Base-by-base conservation (phyloP, 805 yeast genomes). In the Dipodascus geniculatus region DNA sequence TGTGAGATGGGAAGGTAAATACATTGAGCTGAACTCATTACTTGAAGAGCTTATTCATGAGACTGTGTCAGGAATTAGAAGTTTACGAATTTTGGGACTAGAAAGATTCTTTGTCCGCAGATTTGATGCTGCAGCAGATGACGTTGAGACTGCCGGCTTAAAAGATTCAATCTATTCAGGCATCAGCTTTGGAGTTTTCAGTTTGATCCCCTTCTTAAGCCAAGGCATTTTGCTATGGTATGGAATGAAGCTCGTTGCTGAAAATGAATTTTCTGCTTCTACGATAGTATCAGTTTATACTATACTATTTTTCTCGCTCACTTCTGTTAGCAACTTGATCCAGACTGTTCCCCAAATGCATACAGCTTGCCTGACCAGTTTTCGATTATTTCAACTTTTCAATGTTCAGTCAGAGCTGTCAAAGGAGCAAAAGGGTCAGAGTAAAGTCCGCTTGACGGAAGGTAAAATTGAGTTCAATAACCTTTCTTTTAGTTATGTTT, bases 191-290 rank as follows among this genome's bases (percentile, higher is more conserved):
- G 81, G 93, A 0, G 52, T 79, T 1, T 73, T 80, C 2, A 77
- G 74, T 50, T 64, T 83, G 14, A 67, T 85, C 44, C 69, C 79
- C 0, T 75, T 80, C 44, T 65, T 79, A 14, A 81, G 88, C 1
- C 88, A 89, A 55, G 83, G 87, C 1, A 70, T 87, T 1, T 64
- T 90, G n/a, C 70, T 88, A 3, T 90, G 80, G 66, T 89, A 83
- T 64, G 97, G 97, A 0, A 73, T 89, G 73, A 69, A 71, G 49
- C 71, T 93, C n/a, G 83, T 88, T 1, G 79, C 84, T 0, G 58
- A 38, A 6, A 9, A 38, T 4, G 14, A 6, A 4, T 38, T 6
- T 38, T n/a, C 20, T 4, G 17, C 44, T 6, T 3, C 14, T n/a
- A 78, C 76, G 56, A 72, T 86, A 60, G 72, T 91, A 70, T 78